Base-by-base conservation (phyloP, 345 rosid genomes). In the Gossypium thurberi region DNA sequence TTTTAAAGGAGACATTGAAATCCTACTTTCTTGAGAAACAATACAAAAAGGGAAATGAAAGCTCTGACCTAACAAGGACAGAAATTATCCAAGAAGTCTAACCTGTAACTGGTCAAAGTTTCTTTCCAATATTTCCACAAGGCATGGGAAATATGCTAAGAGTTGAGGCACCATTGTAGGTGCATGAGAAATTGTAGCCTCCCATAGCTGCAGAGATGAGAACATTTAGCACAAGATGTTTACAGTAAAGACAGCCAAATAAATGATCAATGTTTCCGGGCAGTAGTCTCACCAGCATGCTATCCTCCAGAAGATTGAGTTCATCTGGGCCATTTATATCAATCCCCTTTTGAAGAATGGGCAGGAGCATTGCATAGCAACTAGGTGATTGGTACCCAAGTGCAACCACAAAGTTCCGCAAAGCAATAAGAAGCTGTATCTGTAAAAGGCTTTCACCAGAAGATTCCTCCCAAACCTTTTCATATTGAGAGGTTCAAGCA, bases 31-130 rank as follows among this genome's bases (percentile, higher is more conserved):
- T 50, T 50, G 58, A 15, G 2, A 21, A 68, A 48, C 57, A 28
- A 20, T 8, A 62, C 12, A n/a, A 62, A 62, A 33, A 0, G 25
- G 61, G 58, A 15, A 53, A 67, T 67, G 28, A 44, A 44, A 65
- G 42, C 23, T n/a, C 67, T 62, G 59, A 62, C 11, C 46, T 62
- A 62, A 33, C 37, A 4, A 33, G 37, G 37, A 33, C 37, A 33
- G 37, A 37, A 37, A 62, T 9, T 7, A 47, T 23, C 42, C 47
- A 69, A 28, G 48, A 56, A 73, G 65, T 53, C 83, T 73, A 68
- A 94, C 98, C 97, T 92, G 88, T 79, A 94, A 87, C 78, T 94
- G 97, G 80, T 94, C 98, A 47, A 94, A 94, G 78, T 90, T 94
- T 83, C 90, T 90, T 79, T 92, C 98, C 84, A 90, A 79, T 75